Conservation (phyloP, 116 monocot genomes). For the Phalaenopsis hybrid region DNA sequence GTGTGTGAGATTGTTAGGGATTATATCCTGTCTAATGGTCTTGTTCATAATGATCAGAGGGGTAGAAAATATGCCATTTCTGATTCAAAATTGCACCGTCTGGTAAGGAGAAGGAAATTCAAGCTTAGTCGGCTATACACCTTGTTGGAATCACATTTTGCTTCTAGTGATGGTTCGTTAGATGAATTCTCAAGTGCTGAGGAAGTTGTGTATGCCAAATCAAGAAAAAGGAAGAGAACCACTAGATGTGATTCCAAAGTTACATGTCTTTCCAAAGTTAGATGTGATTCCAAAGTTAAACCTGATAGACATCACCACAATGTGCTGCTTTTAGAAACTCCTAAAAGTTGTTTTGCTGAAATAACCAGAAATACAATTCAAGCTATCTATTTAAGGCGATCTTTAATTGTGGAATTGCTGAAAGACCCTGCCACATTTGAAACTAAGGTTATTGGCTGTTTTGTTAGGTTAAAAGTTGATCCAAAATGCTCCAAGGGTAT, state of each 20-base stretch:
- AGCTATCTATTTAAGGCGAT: constrained; percentile 52
- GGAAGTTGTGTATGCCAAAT: constrained; percentile 11
- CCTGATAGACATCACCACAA: constrained; percentile 9
- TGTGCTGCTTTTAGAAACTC: constrained; percentile 14
- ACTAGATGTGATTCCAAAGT: constrained; percentile 13
- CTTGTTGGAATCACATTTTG: constrained; percentile 59
- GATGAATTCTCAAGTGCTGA: constrained; percentile 41
- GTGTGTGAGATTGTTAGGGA: constrained; percentile 50
- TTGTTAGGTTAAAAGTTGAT: constrained; percentile 74
- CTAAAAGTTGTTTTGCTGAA: constrained; percentile 44
- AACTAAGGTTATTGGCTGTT: constrained; percentile 66
- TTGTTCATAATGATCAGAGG: constrained; percentile 49
- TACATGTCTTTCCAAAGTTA: not conserved
- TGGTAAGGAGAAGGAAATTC: constrained; percentile 60
- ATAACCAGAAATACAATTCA: constrained; percentile 58
- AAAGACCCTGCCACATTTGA: constrained; percentile 55
- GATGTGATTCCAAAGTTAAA: constrained; percentile 13
- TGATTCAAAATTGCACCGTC: constrained; percentile 48
- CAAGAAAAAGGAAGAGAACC: constrained; percentile 15
- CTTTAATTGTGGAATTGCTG: constrained; percentile 54
- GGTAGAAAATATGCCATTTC: constrained; percentile 47
- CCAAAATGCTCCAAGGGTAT: constrained; percentile 37
- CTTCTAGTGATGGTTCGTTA: constrained; percentile 23
- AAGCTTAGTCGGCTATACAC: constrained; percentile 42
- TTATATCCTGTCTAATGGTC: constrained; percentile 53